Percentiles rank a stretch among this genome's conserved stretches.
phyloP scores from a whole-genome alignment of 345 rosid genomes.

The Bruguiera sexangula region DNA sequence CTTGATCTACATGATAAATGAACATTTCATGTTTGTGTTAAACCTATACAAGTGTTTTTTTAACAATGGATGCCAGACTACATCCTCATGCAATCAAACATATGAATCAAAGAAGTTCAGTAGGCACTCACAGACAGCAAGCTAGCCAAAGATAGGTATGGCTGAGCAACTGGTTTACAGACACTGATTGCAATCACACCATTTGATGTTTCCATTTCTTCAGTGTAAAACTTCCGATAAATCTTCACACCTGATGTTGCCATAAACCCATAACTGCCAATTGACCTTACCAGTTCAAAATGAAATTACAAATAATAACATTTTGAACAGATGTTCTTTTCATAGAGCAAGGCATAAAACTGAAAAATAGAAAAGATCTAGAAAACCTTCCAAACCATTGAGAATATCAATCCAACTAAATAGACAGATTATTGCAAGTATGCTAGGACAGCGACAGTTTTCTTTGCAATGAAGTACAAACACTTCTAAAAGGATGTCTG shows the following conservation, averaged over 20 bases:
- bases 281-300: not conserved
- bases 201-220: conserved; percentile 56
- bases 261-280: not conserved
- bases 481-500: too few species aligned
- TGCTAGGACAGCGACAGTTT: too few species aligned
- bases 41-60: not conserved
- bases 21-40: not conserved
- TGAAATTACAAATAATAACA: not conserved
- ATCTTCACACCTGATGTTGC: conserved; percentile 45
- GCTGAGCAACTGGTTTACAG: conserved; percentile 49
- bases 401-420: not conserved
- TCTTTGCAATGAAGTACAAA: too few species aligned
- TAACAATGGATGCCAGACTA: too few species aligned
- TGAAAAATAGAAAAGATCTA: not conserved
- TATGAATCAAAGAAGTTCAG: not conserved
- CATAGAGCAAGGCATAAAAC: not conserved
- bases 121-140: conserved; percentile 60
- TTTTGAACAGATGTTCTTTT: not conserved
- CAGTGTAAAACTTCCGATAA: conserved; percentile 63
- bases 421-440: too few species aligned
- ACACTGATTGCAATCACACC: conserved; percentile 67
- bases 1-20: not conserved
- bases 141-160: conserved; percentile 49
- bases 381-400: not conserved
- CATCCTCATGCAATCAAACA: not conserved